These are phyloP conservation scores for Termitomyces sp. DNA, from an alignment of 768 basidiomycete genomes.

Conservation along the genomic window DNA sequence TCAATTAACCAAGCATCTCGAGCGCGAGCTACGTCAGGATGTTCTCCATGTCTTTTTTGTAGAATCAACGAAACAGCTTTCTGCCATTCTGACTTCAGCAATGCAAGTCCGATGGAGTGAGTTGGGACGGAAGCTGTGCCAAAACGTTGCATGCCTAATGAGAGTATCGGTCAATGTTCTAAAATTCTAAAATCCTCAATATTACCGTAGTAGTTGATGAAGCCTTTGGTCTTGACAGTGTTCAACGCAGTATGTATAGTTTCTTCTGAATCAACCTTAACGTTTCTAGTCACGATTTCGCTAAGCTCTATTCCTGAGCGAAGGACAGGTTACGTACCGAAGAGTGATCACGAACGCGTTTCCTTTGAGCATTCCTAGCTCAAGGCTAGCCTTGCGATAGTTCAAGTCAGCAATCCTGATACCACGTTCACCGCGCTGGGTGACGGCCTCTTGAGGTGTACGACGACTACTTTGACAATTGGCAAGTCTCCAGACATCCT, in stretches of 20 bases:
- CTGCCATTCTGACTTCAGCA: constrained; percentile 90
- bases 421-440: constrained; percentile 84
- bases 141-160: constrained; percentile 94
- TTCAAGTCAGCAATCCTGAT: constrained; percentile 85
- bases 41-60: constrained; percentile 82
- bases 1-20: constrained; percentile 89
- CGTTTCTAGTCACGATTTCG: constrained; percentile 58
- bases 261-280: constrained; percentile 73
- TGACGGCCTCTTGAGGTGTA: constrained; percentile 54
- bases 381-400: constrained; percentile 79
- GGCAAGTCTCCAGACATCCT: constrained; percentile 80
- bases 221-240: constrained; percentile 80
- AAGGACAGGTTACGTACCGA: constrained; percentile 48
- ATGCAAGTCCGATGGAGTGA: constrained; percentile 88
- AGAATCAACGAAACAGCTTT: constrained; percentile 82
- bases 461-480: constrained; percentile 66
- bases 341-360: constrained; percentile 95
- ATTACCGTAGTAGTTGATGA: constrained; percentile 96
- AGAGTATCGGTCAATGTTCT: constrained; percentile 11
- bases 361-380: constrained; percentile 95
- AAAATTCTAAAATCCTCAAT: not conserved
- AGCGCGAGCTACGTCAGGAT: constrained; percentile 84
- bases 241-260: constrained; percentile 74
- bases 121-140: constrained; percentile 96
- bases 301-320: not conserved